Conservation (phyloP, 768 basidiomycete species). For the Ramaria sp. region DNA sequence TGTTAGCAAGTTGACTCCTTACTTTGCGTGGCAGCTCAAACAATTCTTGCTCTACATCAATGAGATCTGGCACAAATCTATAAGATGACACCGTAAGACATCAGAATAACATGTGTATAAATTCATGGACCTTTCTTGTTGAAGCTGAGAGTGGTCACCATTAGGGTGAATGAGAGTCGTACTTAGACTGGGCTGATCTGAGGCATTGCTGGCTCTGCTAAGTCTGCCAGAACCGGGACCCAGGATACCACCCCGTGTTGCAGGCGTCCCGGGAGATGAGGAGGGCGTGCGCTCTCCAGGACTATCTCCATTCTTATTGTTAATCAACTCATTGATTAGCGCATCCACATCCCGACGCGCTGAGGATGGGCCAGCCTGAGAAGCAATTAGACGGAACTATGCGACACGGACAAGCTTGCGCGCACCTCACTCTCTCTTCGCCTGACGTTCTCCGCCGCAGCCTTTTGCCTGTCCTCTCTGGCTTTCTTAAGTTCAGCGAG, state of each 20-base stretch:
- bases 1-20: constrained; percentile 11
- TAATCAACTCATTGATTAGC: constrained; percentile 50
- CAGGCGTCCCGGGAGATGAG: constrained; percentile 34
- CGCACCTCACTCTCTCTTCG: constrained; percentile 14
- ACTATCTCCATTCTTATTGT: constrained; percentile 29
- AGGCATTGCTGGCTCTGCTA: constrained; percentile 14
- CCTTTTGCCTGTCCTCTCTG: constrained; percentile 40
- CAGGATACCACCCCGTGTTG: constrained; percentile 15
- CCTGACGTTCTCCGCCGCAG: constrained; percentile 10
- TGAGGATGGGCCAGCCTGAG: constrained; percentile 32
- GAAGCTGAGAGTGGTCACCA: background rate
- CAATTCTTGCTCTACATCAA: constrained; percentile 82
- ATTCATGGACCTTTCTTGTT: constrained; percentile 5
- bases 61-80: constrained; percentile 65
- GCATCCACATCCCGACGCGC: constrained; percentile 56
- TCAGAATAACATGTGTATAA: background rate
- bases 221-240: constrained; percentile 18
- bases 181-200: background rate
- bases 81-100: constrained; percentile 35
- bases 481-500: constrained; percentile 77
- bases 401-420: constrained; percentile 4
- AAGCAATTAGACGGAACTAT: constrained; percentile 2
- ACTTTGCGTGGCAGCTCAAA: constrained; percentile 88
- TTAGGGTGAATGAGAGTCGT: background rate
- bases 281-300: constrained; percentile 54